Percentiles rank a stretch among this genome's conserved stretches.
Conservation (phyloP, 805 yeast genomes). For the Komagataella phaffii region DNA sequence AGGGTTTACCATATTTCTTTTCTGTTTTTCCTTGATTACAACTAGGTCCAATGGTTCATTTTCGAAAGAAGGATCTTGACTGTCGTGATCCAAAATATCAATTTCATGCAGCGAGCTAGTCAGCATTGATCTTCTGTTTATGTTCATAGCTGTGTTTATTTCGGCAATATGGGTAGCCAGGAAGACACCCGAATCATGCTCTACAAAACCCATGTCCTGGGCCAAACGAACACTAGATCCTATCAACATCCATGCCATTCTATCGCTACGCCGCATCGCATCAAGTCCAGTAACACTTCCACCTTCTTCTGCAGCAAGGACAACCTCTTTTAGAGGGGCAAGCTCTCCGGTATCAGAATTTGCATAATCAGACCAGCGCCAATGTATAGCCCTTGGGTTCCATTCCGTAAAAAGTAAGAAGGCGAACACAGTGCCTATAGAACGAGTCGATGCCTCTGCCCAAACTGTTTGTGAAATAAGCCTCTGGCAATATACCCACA, state of each 20-base stretch:
- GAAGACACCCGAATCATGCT: constrained; percentile 57
- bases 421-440: constrained; percentile 78
- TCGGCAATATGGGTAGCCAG: constrained; percentile 81
- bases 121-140: constrained; percentile 69
- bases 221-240: constrained; percentile 82
- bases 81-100: constrained; percentile 33
- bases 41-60: not conserved
- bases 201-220: constrained; percentile 75
- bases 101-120: constrained; percentile 60
- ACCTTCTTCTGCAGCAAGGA: constrained; percentile 10
- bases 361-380: constrained; percentile 79
- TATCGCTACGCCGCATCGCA: constrained; percentile 74
- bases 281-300: constrained; percentile 59
- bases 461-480: constrained; percentile 78
- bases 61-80: not conserved
- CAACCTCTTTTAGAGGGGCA: constrained; percentile 2
- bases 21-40: not conserved
- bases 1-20: not conserved
- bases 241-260: constrained; percentile 90
- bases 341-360: constrained; percentile 34
- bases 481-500: constrained; percentile 78
- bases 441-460: constrained; percentile 86
- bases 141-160: constrained; percentile 67
- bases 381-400: constrained; percentile 92
- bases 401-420: constrained; percentile 82